Evolutionary conservation across 1,284 basidiomycete genomes (phyloP), one percentile per base, ranked within the genome.

Genomic region (Flammula alnicola): DNA sequence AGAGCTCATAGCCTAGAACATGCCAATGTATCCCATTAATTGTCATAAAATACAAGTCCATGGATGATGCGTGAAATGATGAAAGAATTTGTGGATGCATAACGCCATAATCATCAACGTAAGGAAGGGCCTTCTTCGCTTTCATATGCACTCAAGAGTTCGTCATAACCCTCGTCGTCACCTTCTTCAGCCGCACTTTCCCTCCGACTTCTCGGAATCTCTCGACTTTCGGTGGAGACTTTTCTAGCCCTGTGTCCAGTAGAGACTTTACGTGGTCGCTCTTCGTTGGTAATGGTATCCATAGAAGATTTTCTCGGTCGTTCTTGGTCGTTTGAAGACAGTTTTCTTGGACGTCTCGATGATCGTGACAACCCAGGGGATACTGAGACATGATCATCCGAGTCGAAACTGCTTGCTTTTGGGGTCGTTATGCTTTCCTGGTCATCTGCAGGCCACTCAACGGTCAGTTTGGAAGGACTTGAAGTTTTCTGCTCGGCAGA

Each of bases 161-260:
- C 88, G 54, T 86, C 86, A 50, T 89, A 90, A 5, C 84, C 86
- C 62, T 89, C 87, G 55, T 89, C 87, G 53, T 89, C 86, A 2
- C 87, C 87, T 47, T 88, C 85, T 44, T 85, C 82, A 1, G 84
- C 85, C 22, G 74, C 79, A 60, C 83, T 88, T 33, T 84, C 81
- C 39, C 68, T 63, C 17, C 78, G 46, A 26, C 39, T 57, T 43
- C 64, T 67, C 11, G 74, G 74, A 2, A 36, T 40, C 11, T 66
- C 72, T 39, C 68, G 72, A 31, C 67, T 70, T 38, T 77, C 79
- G 1, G 67, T 67, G 6, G 79, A 80, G 11, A 71, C 52, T 56
- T 81, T 83, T 25, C 77, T 73, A n/a, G 67, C 48, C 44, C 78
- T 65, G 35, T 63, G 57, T 23, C 64, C 68, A 19, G 59, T 59